Evolutionary conservation across 805 yeast genomes (phyloP), one percentile per base, ranked within the genome.

Genomic region (Starmera dryadoides): DNA sequence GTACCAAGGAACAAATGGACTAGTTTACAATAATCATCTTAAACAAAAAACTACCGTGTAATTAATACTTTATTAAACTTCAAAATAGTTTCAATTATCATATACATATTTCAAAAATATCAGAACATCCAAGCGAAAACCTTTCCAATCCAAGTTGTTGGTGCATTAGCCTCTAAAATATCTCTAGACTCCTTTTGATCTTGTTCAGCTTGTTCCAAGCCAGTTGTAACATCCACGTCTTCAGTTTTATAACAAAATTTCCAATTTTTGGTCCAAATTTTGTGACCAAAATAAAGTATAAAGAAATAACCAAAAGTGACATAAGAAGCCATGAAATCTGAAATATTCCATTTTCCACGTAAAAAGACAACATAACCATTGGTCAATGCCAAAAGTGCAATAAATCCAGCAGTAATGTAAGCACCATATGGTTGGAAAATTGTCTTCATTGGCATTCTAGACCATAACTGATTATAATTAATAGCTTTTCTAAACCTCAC

Each of bases 321-420:
- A 57, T 80, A 80, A n/a, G 85, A 79, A 16, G 86, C 86, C 33
- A 80, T 58, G 48, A 80, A 79, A 54, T 76, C 77, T 5, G 70
- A 57, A 1, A 58, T 69, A 12, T 66, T 68, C 66, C 78, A 79
- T 36, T 59, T 50, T 21, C 52, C 56, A 17, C 67, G 64, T 41
- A 80, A 49, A 33, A 80, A 79, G 5, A 74, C 79, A 3, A 71
- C 76, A 51, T 76, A 81, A 34, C 86, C 86, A 47, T 81, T 80
- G 15, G 85, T 79, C 36, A 81, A 40, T 15, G 79, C 60, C 37
- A 80, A 52, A 19, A 81, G 32, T 6, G 66, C 42, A 39, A 78
- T 65, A 39, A 75, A 53, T 30, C 64, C 44, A 17, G 77, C 56
- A 6, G 75, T 68, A 41, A 69, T 69, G 48, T 70, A 77, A 6